These are phyloP conservation scores for Lyophyllum shimeji DNA, from an alignment of 768 basidiomycete species.

Conservation along the genomic window DNA sequence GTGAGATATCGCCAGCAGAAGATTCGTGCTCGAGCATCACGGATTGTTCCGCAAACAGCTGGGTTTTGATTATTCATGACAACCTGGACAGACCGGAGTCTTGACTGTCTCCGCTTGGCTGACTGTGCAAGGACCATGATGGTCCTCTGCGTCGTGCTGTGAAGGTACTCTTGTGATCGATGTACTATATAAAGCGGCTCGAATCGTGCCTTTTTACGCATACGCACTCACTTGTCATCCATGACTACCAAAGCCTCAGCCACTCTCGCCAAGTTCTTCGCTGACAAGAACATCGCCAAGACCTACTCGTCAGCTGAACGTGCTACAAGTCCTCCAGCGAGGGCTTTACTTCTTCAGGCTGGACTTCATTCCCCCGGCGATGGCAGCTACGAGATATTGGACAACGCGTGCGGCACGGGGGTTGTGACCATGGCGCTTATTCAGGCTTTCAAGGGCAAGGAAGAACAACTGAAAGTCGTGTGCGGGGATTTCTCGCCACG, in stretches of 20 bases:
- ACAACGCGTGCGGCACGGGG: not conserved
- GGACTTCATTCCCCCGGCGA: not conserved
- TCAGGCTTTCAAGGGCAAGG: not conserved
- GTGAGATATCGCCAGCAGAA: too few relatives aligned
- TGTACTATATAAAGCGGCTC: too few relatives aligned
- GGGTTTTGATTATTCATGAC: too few relatives aligned
- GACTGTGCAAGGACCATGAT: too few relatives aligned
- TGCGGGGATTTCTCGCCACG: not conserved
- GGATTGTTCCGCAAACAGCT: too few relatives aligned
- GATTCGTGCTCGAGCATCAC: too few relatives aligned
- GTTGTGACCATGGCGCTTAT: not conserved
- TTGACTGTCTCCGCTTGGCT: too few relatives aligned
- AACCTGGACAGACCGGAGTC: too few relatives aligned
- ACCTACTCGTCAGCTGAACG: not conserved
- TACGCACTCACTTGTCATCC: too few relatives aligned
- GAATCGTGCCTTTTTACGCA: too few relatives aligned
- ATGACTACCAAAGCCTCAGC: not conserved
- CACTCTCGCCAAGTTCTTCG: not conserved
- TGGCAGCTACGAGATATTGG: not conserved
- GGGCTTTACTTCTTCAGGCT: not conserved
- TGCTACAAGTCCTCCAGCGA: not conserved
- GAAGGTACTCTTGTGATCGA: too few relatives aligned
- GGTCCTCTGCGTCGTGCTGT: too few relatives aligned
- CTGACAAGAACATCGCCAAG: not conserved
- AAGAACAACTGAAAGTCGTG: not conserved